Conservation (phyloP, 176 grass and related monocot species). For the Juncus effusus region DNA sequence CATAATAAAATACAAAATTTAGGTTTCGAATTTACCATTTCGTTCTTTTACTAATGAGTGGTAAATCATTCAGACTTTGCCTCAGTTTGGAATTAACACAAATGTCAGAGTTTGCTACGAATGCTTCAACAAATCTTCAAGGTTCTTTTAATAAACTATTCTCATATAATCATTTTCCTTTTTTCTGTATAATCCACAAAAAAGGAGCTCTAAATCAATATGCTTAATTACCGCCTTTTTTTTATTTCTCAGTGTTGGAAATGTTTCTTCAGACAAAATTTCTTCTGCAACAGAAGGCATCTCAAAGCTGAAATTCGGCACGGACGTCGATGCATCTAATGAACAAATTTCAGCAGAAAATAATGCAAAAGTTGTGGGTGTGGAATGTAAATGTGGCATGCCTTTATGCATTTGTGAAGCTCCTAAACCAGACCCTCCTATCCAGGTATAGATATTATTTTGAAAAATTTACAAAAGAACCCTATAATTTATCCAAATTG, state of each 20-base stretch:
- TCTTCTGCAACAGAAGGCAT: slow-evolving; percentile 40
- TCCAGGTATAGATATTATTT: slow-evolving; percentile 33
- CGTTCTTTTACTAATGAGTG: not conserved
- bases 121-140: slow-evolving; percentile 73
- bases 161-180: not conserved
- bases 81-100: slow-evolving; percentile 78
- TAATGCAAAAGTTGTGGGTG: slow-evolving; percentile 13
- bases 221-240: slow-evolving; percentile 19
- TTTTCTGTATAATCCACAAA: not conserved
- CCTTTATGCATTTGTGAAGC: slow-evolving; percentile 96
- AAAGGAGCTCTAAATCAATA: not conserved
- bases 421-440: slow-evolving; percentile 57
- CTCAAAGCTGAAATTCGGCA: slow-evolving; percentile 64
- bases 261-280: slow-evolving; percentile 21
- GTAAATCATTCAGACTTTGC: slow-evolving; percentile 44
- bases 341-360: slow-evolving; percentile 23
- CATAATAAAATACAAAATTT: too few species aligned
- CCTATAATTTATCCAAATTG: not conserved
- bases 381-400: slow-evolving; percentile 95
- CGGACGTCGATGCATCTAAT: slow-evolving; percentile 36
- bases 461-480: not conserved
- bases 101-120: slow-evolving; percentile 84
- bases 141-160: slow-evolving; percentile 38
- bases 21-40: not conserved
- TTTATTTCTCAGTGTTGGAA: slow-evolving; percentile 41